phyloP scores from a whole-genome alignment of 306 rosid species.

The Begonia masoniana region DNA sequence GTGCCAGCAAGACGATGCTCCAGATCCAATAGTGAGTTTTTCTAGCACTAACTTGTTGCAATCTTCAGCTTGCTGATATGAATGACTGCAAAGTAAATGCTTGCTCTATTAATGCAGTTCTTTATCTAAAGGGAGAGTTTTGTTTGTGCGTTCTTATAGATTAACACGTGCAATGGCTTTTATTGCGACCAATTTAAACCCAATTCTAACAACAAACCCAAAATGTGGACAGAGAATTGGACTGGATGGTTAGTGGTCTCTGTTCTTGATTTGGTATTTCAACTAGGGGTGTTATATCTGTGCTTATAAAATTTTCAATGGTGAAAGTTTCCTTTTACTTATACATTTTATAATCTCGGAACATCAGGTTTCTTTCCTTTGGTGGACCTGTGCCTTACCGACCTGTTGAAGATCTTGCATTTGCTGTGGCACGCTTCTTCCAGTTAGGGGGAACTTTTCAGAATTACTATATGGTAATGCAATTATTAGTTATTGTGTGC shows the following conservation, averaged over 20 bases:
- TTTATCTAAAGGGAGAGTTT: not conserved
- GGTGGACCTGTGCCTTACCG: conserved; percentile 78
- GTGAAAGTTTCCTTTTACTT: not conserved
- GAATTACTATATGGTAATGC: conserved; percentile 81
- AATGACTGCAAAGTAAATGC: no score
- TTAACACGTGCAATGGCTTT: conserved; percentile 82
- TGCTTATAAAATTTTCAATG: no score
- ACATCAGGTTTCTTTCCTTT: conserved; percentile 56
- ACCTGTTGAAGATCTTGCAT: conserved; percentile 86
- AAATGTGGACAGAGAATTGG: conserved; percentile 94
- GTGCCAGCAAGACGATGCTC: conserved; percentile 92
- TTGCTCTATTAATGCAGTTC: no score
- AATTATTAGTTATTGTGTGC: conserved; percentile 5
- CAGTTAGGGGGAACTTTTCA: conserved; percentile 93
- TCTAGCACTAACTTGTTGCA: no score
- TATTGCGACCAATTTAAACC: conserved; percentile 86
- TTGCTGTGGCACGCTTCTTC: conserved; percentile 79
- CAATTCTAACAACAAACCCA: conserved; percentile 61
- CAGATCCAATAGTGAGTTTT: conserved; percentile 74
- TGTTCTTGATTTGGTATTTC: not conserved
- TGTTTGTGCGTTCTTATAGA: conserved; percentile 29
- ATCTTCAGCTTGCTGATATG: no score
- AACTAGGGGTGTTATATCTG: no score
- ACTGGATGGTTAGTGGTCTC: conserved; percentile 57
- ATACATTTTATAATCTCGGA: conserved; percentile 3